Evolutionary conservation across 768 basidiomycete species (phyloP).

Genomic region (Rhodotorula paludigena): DNA sequence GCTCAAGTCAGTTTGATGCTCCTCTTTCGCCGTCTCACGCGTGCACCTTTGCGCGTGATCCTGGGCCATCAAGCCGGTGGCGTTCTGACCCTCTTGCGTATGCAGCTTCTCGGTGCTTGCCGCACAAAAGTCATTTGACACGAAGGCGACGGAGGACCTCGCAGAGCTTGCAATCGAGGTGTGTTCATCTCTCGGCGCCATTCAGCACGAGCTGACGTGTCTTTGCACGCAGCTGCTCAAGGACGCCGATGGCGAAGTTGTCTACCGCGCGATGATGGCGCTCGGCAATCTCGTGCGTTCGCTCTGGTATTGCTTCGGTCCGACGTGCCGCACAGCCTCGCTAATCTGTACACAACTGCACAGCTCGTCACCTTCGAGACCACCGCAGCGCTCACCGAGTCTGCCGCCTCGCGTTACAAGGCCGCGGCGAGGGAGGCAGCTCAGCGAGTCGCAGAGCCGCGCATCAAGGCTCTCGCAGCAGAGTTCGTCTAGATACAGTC

Average conservation of each 20-base stretch:
- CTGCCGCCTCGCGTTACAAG: slow-evolving; percentile 26
- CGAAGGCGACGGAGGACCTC: slow-evolving; percentile 29
- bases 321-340: neutral
- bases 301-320: neutral
- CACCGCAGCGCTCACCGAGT: slow-evolving; percentile 15
- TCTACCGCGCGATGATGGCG: slow-evolving; percentile 46
- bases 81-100: neutral
- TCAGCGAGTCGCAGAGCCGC: slow-evolving; percentile 11
- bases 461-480: slow-evolving; percentile 21
- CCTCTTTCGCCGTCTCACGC: neutral
- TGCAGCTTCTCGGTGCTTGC: slow-evolving; percentile 44
- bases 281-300: slow-evolving; percentile 47
- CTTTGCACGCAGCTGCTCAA: slow-evolving; percentile 12
- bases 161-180: slow-evolving; percentile 42
- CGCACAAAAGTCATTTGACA: slow-evolving; percentile 33
- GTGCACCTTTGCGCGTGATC: neutral
- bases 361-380: slow-evolving; percentile 35
- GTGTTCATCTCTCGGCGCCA: neutral
- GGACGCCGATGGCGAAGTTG: slow-evolving; percentile 44
- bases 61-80: neutral
- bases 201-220: neutral
- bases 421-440: slow-evolving; percentile 24
- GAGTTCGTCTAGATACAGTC: slow-evolving; percentile 22
- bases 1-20: slow-evolving; percentile 65
- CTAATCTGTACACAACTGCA: too few relatives aligned